A percentile compares a stretch with the other conserved stretches of the same genome.
phyloP scores from a whole-genome alignment of 192 early-diverging fungal species.

The Kickxella alabastrina region DNA sequence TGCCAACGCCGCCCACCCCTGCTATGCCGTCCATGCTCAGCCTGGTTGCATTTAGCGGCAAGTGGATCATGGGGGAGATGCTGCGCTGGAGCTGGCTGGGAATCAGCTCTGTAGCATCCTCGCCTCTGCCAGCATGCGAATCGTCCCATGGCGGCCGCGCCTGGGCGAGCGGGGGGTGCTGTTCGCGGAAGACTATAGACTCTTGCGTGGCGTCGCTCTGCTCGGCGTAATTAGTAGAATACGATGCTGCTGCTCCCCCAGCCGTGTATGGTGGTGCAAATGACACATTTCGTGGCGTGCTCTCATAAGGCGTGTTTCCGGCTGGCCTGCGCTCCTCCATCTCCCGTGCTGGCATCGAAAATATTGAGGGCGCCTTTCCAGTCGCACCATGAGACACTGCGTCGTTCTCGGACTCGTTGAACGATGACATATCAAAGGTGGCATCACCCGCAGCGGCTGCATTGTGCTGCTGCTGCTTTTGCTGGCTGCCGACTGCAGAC shows the following conservation, averaged over 20 bases:
- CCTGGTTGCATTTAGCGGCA: background rate
- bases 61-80: constrained; percentile 5
- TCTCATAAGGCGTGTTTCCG: background rate
- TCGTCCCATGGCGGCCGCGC: constrained; percentile 6
- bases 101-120: background rate
- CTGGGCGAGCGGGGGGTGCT: background rate
- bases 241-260: background rate
- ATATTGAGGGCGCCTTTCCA: background rate
- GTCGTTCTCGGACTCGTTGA: constrained; percentile 14
- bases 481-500: constrained; percentile 26
- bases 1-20: constrained; percentile 21
- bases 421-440: constrained; percentile 22
- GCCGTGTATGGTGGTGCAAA: background rate
- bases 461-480: no score
- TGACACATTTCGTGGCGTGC: background rate
- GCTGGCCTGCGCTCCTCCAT: constrained; percentile 5
- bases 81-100: background rate
- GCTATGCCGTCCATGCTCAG: background rate
- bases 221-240: no score
- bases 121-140: background rate
- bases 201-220: background rate
- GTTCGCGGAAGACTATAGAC: constrained; percentile 6
- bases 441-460: constrained; percentile 12
- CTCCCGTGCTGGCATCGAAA: background rate
- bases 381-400: background rate